These are phyloP conservation scores for Parsonsia alboflavescens DNA, from an alignment of 257 asterid genomes.

Conservation along the genomic window DNA sequence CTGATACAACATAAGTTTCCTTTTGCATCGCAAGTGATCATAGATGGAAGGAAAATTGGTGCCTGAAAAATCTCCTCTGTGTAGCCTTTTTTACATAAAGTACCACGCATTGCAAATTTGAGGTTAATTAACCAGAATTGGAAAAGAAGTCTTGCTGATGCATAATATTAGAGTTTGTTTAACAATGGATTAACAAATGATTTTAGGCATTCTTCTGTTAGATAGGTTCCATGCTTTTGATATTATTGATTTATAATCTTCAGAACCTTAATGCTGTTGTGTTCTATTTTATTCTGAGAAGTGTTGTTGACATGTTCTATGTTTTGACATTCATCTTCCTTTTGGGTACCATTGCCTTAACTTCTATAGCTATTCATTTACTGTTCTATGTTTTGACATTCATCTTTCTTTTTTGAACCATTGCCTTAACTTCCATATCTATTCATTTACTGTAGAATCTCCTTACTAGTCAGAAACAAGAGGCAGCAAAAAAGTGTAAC, in stretches of 20 bases:
- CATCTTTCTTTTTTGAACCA: too few relatives aligned
- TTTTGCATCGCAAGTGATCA: neutral
- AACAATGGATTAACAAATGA: neutral
- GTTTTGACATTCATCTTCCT: too few relatives aligned
- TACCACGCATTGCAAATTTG: neutral
- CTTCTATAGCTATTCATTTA: conserved; percentile 2
- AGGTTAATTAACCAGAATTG: neutral
- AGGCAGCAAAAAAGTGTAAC: conserved; percentile 67
- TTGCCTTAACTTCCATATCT: neutral
- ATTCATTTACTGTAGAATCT: conserved; percentile 46
- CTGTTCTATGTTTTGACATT: too few relatives aligned
- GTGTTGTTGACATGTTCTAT: neutral
- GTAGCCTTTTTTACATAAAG: neutral
- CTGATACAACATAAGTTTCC: neutral
- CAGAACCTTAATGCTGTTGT: neutral
- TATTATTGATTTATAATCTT: neutral
- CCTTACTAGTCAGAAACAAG: conserved; percentile 51
- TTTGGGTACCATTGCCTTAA: neutral
- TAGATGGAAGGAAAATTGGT: neutral
- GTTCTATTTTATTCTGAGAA: neutral
- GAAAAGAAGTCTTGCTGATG: neutral
- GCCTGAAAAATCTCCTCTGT: neutral
- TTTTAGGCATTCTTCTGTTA: conserved; percentile 1
- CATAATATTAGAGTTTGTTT: neutral
- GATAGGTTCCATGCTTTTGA: conserved; percentile 3